A percentile compares a stretch with the other conserved stretches of the same genome.
Conservation (phyloP, 228 moss, liverwort and hornwort genomes). For the Sphagnum magellanicum region DNA sequence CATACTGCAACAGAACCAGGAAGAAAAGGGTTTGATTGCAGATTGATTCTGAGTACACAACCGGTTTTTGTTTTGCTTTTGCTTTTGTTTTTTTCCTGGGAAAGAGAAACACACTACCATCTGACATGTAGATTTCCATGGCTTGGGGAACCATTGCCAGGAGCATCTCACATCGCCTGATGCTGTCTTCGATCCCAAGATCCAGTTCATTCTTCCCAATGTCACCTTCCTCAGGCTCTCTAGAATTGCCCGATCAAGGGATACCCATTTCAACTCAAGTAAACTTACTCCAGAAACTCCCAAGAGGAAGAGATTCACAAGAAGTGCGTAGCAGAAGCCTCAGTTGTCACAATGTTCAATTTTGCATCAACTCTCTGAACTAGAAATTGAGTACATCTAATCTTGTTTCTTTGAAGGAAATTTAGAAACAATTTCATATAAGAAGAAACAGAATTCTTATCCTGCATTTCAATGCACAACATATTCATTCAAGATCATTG, state of each 20-base stretch:
- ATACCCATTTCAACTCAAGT: background rate
- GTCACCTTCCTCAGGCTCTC: background rate
- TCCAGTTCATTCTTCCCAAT: conserved; percentile 4
- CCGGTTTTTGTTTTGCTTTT: no score
- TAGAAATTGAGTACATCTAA: no score
- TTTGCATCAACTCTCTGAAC: no score
- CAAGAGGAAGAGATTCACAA: no score
- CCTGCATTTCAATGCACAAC: no score
- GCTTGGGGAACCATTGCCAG: conserved; percentile 38
- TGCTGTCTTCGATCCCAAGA: conserved; percentile 50
- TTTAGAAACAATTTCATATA: no score
- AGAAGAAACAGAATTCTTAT: no score
- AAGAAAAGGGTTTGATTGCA: background rate
- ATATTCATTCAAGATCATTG: no score
- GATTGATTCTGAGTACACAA: background rate
- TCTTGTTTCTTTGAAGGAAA: no score
- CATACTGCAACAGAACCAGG: background rate
- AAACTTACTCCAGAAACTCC: no score
- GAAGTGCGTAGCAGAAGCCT: no score
- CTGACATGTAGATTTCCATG: conserved; percentile 19
- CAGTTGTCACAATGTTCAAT: no score
- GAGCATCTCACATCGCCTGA: conserved; percentile 52
- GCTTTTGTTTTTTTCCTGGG: background rate
- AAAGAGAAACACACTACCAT: conserved; percentile 11
- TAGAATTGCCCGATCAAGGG: background rate